Conservation (phyloP, 257 asterid species). For the Anisodus tanguticus region DNA sequence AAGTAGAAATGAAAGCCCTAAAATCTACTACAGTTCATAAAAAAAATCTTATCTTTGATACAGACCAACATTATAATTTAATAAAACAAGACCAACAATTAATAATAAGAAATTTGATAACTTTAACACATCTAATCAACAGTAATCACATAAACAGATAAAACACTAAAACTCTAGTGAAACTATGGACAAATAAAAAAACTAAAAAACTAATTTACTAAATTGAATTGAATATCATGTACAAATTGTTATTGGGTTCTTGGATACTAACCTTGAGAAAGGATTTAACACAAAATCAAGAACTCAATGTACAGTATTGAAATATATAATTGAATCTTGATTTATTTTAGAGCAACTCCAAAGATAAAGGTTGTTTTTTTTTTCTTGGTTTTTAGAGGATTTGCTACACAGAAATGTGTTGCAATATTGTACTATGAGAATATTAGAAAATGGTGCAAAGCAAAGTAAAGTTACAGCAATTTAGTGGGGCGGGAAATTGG, state of each 20-base stretch:
- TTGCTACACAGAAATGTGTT: not conserved
- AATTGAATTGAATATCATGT: not conserved
- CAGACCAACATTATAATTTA: not conserved
- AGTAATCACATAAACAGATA: not conserved
- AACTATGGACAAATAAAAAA: not conserved
- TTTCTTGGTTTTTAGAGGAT: not conserved
- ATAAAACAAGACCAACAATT: not conserved
- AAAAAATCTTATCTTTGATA: not conserved
- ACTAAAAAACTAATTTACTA: not conserved
- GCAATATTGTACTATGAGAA: not conserved
- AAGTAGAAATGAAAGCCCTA: no score
- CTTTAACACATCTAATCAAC: not conserved
- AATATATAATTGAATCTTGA: not conserved
- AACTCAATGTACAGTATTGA: not conserved
- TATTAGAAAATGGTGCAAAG: not conserved
- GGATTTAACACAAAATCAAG: not conserved
- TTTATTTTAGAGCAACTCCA: not conserved
- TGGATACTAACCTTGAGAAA: slow-evolving; percentile 8
- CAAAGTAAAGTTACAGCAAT: not conserved
- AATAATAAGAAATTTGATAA: not conserved
- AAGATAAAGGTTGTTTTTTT: not conserved
- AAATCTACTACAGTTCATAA: not conserved
- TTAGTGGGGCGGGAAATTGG: slow-evolving; percentile 26
- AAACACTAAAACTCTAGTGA: slow-evolving; percentile 10
- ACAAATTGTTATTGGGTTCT: not conserved